A percentile compares a stretch with the other conserved stretches of the same genome.
phyloP scores from a whole-genome alignment of 1,284 basidiomycete genomes.

The Cutaneotrichosporon cyanovorans region DNA sequence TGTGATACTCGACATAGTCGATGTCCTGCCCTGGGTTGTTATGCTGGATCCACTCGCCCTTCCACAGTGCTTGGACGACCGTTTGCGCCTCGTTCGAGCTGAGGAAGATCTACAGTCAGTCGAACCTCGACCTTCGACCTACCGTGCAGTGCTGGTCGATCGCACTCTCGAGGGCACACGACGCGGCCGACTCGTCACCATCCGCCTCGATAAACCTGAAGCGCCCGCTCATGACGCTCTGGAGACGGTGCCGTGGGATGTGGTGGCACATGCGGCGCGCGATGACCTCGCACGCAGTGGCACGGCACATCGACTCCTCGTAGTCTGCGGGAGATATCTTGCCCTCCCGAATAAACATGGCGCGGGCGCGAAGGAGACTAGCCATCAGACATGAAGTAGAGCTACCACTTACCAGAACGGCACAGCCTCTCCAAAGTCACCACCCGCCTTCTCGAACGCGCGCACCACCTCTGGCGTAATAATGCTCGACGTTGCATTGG shows the following conservation, averaged over 20 bases:
- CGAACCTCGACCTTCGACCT: conserved; percentile 6
- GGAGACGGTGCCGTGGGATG: conserved; percentile 57
- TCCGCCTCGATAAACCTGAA: conserved; percentile 66
- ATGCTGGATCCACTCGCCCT: conserved; percentile 68
- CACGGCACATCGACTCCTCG: conserved; percentile 76
- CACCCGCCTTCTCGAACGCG: conserved; percentile 47
- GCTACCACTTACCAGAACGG: conserved; percentile 33
- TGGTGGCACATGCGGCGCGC: conserved; percentile 72
- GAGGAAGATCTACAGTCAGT: conserved; percentile 61
- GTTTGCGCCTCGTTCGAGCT: conserved; percentile 80
- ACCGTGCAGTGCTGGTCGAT: conserved; percentile 61
- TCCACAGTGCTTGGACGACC: conserved; percentile 58
- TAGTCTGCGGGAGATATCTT: conserved; percentile 57
- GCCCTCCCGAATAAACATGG: conserved; percentile 59
- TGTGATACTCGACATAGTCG: conserved; percentile 45
- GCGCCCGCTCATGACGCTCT: conserved; percentile 62
- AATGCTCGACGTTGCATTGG: conserved; percentile 42
- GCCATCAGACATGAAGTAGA: background rate
- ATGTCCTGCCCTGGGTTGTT: conserved; percentile 54
- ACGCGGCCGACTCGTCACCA: conserved; percentile 65
- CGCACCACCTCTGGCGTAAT: conserved; percentile 47
- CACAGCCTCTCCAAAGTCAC: conserved; percentile 67
- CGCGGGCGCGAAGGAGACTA: conserved; percentile 68
- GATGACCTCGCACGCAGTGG: conserved; percentile 76
- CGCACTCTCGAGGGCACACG: conserved; percentile 70